These are phyloP conservation scores for Glomus cerebriforme DNA, from an alignment of 192 early-diverging fungal species.

Conservation along the genomic window DNA sequence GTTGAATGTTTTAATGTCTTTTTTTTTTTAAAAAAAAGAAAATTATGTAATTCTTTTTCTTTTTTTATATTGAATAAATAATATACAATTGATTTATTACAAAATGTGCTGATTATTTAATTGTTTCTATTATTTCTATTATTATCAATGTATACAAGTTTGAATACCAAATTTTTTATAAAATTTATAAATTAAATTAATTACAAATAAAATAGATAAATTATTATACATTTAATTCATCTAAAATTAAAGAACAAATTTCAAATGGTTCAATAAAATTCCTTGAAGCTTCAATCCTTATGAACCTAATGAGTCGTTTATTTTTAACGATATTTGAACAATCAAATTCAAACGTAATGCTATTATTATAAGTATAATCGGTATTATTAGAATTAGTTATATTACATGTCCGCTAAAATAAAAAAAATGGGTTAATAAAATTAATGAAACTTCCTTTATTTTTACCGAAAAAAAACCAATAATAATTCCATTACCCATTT, in stretches of 20 bases:
- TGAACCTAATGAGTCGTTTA: background rate
- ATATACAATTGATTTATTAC: background rate
- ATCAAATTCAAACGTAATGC: slow-evolving; percentile 7
- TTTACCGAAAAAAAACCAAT: background rate
- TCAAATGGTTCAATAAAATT: slow-evolving; percentile 24
- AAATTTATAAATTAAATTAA: no score
- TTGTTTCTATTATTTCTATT: background rate
- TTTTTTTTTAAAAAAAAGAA: no score
- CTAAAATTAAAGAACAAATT: slow-evolving; percentile 26
- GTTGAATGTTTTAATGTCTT: background rate
- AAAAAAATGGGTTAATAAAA: no score
- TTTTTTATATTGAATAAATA: no score
- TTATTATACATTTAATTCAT: slow-evolving; percentile 9
- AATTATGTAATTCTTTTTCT: no score
- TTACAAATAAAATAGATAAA: no score
- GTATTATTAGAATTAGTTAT: background rate
- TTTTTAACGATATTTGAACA: background rate
- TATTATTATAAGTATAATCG: background rate
- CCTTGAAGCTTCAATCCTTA: background rate
- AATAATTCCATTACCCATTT: slow-evolving; percentile 14
- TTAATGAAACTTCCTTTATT: no score
- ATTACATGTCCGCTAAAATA: no score
- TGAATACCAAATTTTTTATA: no score
- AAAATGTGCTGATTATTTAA: background rate
- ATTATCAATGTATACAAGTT: no score